Percentiles rank a stretch among this genome's conserved stretches.
Conservation (phyloP, 2,329 filamentous ascomycete species). For the Ceratocystis harringtonii region DNA sequence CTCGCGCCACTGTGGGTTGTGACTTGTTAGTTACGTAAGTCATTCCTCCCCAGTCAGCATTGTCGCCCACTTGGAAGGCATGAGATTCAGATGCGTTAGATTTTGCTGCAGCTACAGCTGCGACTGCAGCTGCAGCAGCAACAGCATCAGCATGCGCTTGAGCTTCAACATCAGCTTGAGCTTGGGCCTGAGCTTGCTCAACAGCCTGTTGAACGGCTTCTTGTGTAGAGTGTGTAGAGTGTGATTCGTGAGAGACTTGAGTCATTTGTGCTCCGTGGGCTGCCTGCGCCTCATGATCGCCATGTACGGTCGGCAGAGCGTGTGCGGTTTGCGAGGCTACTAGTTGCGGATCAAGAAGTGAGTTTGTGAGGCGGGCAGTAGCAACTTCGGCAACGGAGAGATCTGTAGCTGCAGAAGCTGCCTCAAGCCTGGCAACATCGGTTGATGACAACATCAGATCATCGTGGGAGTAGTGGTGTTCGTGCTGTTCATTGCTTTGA, state of each 20-base stretch:
- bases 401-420: slow-evolving; percentile 2
- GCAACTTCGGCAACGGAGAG: slow-evolving; percentile 37
- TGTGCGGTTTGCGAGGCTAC: slow-evolving; percentile 14
- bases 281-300: slow-evolving; percentile 1
- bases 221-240: background rate
- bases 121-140: slow-evolving; percentile 19
- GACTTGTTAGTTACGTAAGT: slow-evolving; percentile 31
- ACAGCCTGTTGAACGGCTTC: background rate
- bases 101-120: slow-evolving; percentile 23
- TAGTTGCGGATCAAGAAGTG: slow-evolving; percentile 39
- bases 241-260: background rate
- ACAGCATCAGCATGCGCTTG: slow-evolving; percentile 18
- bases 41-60: slow-evolving; percentile 35
- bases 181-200: slow-evolving; percentile 5
- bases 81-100: slow-evolving; percentile 20
- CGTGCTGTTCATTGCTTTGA: background rate
- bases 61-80: slow-evolving; percentile 20
- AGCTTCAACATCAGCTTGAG: slow-evolving; percentile 17
- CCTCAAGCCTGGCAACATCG: slow-evolving; percentile 5
- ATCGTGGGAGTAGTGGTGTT: slow-evolving; percentile 8
- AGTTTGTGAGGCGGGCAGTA: slow-evolving; percentile 38
- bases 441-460: slow-evolving; percentile 2
- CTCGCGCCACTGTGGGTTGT: slow-evolving; percentile 9
- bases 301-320: background rate
- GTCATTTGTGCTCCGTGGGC: background rate